These are phyloP conservation scores for Umbelopsis vinacea DNA, from an alignment of 192 early-diverging fungal species.

Conservation along the genomic window DNA sequence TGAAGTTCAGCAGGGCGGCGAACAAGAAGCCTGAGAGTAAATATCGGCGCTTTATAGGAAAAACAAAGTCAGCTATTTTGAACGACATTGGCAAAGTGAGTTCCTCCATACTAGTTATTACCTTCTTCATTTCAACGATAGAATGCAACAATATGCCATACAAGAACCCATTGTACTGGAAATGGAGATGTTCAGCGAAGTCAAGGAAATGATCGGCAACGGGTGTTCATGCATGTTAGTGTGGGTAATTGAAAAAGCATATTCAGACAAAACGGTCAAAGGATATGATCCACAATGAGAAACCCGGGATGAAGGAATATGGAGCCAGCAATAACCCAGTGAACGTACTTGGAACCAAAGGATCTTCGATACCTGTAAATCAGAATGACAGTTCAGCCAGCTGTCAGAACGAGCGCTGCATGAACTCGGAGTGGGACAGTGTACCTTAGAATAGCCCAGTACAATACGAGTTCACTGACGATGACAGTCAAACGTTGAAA, in stretches of 20 bases:
- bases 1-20: constrained; percentile 92
- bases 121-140: constrained; percentile 72
- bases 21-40: constrained; percentile 77
- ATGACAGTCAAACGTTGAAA: constrained; percentile 90
- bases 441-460: constrained; percentile 66
- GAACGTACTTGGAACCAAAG: constrained; percentile 32
- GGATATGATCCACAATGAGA: constrained; percentile 88
- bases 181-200: constrained; percentile 67
- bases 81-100: background rate
- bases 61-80: background rate
- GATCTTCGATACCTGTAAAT: constrained; percentile 29
- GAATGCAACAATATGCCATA: constrained; percentile 87
- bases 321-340: constrained; percentile 58
- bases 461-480: constrained; percentile 79
- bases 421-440: background rate
- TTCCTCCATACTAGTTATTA: constrained; percentile 15
- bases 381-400: background rate
- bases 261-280: constrained; percentile 18
- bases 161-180: constrained; percentile 96
- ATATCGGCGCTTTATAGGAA: constrained; percentile 51
- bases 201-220: constrained; percentile 17
- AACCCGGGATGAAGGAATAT: constrained; percentile 73
- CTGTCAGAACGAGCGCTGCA: background rate
- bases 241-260: background rate
- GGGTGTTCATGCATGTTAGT: background rate